Evolutionary conservation across 1,284 basidiomycete species (phyloP), one percentile per base, ranked within the genome.

Genomic region (Apiotrichum brassicae): DNA sequence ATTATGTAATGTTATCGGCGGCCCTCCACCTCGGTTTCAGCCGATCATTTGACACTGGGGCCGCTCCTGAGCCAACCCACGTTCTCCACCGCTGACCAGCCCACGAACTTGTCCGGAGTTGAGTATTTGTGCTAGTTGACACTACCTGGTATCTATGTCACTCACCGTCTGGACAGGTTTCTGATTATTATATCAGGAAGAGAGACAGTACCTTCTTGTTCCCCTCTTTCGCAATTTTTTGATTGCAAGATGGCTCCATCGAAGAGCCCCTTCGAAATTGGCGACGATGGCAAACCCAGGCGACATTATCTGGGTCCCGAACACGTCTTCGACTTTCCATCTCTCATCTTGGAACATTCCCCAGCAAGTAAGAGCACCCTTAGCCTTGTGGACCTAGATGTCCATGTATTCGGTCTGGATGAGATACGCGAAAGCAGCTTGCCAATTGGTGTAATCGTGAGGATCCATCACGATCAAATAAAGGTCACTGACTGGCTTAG

Each of bases 391-490:
- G 70, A 68, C 6, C 56, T 72, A 12, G 57, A 63, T 3, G 45
- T 67, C 12, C 52, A 60, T 22, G 60, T 72, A 3, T 69, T 59
- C 51, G 70, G 70, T 6, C 42, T 72, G 32, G 61, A 68, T 9
- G 65, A 70, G 61, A 63, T 68, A 33, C 43, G 49, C 36, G 49
- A 30, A 2, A 63, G 60, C 42, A 35, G 20, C 9, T 43, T 48
- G 24, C 63, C 63, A 5, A 38, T 72, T 3, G 61, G 58, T 11
- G 61, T 61, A 2, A 46, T 71, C 8, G 62, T 71, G 38, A 23
- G 53, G 39, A 18, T n/a, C 25, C 19, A 18, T 30, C n/a, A n/a
- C n/a, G n/a, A 8, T 18, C 3, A 6, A 14, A 4, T 46, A 22
- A 6, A 20, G 9, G 14, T n/a, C 5, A 13, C n/a, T 22, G n/a